phyloP scores from a whole-genome alignment of 2,329 filamentous ascomycete genomes.

The Ceratocystis papillata region DNA sequence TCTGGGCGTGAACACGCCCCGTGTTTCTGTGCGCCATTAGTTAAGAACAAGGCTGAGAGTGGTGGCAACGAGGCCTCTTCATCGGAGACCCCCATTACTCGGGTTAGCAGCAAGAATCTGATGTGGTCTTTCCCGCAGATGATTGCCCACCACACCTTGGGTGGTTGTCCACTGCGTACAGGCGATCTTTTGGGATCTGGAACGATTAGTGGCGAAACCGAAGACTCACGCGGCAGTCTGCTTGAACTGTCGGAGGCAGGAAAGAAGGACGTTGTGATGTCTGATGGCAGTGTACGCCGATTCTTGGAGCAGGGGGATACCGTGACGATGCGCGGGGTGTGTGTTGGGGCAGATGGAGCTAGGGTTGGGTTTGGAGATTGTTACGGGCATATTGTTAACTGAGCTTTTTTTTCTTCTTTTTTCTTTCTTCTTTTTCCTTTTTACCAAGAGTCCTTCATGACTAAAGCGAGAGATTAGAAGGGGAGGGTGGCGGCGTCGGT shows the following conservation, averaged over 20 bases:
- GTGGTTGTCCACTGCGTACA: constrained; percentile 57
- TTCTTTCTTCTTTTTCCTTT: too few relatives aligned
- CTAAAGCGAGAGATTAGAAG: not conserved
- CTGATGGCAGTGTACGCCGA: constrained; percentile 34
- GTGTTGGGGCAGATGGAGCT: constrained; percentile 27
- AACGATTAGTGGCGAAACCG: constrained; percentile 34
- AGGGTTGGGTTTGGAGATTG: constrained; percentile 39
- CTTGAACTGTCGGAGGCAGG: constrained; percentile 39
- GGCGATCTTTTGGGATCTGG: constrained; percentile 57
- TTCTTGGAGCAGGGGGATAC: constrained; percentile 40
- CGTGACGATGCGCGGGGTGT: constrained; percentile 35
- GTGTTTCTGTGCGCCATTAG: constrained; percentile 5
- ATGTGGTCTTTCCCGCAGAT: constrained; percentile 70
- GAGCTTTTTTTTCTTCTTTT: not conserved
- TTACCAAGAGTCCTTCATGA: too few relatives aligned
- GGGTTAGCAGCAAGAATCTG: constrained; percentile 33
- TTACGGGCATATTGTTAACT: constrained; percentile 30
- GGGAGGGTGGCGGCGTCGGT: not conserved
- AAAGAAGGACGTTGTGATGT: constrained; percentile 35
- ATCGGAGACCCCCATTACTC: constrained; percentile 15
- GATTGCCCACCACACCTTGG: constrained; percentile 63
- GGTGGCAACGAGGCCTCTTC: not conserved
- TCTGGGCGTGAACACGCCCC: not conserved
- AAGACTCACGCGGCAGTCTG: constrained; percentile 35
- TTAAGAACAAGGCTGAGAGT: not conserved